Percentiles rank a stretch among this genome's conserved stretches.
Evolutionary conservation across 1,284 basidiomycete genomes (phyloP).

Genomic region (Schizophyllum commune): DNA sequence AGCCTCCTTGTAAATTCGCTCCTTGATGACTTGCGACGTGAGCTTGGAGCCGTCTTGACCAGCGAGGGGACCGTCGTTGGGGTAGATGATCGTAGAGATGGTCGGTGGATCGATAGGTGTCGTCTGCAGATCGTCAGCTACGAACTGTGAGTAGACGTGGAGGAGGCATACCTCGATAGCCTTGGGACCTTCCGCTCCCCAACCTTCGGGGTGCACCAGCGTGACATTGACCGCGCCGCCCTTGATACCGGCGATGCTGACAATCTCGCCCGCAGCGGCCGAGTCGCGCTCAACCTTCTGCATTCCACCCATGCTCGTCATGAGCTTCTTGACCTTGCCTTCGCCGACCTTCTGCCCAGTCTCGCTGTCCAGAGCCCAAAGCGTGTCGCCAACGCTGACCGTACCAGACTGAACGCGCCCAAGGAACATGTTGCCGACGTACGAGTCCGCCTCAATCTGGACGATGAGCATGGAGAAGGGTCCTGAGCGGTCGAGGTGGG

Average conservation of each 20-base stretch:
- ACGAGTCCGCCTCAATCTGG: constrained; percentile 37
- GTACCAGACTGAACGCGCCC: constrained; percentile 35
- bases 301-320: constrained; percentile 26
- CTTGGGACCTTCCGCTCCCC: constrained; percentile 30
- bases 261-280: constrained; percentile 38
- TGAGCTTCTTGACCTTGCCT: constrained; percentile 39
- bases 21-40: constrained; percentile 37
- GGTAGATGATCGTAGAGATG: constrained; percentile 37
- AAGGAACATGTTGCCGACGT: constrained; percentile 36
- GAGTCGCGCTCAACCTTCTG: constrained; percentile 31
- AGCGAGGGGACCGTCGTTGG: constrained; percentile 37
- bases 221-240: constrained; percentile 37
- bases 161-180: constrained; percentile 26
- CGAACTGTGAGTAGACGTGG: not conserved
- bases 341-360: constrained; percentile 35
- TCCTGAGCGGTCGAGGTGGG: constrained; percentile 26
- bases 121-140: constrained; percentile 18
- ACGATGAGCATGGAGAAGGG: constrained; percentile 42
- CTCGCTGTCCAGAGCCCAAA: constrained; percentile 29
- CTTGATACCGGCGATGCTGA: constrained; percentile 38
- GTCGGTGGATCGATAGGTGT: constrained; percentile 43
- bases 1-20: constrained; percentile 38
- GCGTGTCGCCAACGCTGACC: constrained; percentile 28
- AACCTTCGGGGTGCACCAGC: constrained; percentile 32
- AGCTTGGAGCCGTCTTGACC: constrained; percentile 37